Base-by-base conservation (phyloP, 2,329 filamentous ascomycete genomes). In the Colletotrichum sp. region DNA sequence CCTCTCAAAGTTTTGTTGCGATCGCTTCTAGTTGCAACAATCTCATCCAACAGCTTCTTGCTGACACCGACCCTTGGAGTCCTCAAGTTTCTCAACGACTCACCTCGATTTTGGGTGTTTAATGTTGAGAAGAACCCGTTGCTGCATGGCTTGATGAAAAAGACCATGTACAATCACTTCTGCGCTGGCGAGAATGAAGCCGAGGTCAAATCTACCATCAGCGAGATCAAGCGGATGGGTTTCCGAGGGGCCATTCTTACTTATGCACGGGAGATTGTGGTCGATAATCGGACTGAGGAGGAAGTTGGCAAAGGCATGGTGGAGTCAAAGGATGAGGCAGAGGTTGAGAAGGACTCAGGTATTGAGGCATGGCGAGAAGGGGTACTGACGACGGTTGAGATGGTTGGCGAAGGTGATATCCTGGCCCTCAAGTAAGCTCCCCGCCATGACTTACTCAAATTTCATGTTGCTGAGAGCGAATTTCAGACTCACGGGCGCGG, bases 151-250 rank as follows among this genome's bases (percentile, higher is more conserved):
- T 82, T 96, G 60, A 87, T 98, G 68, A 95, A 95, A 83, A 91
- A 93, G 82, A 97, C 95, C 0, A 96, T 98, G 80, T 98, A 98
- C 83, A 92, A 92, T 32, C 96, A 98, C 81, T 98, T 98, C 85
- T 98, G 96, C 83, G 95, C 95, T 0, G 96, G 96, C 32, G 94
- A 96, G 84, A 94, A 91, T 63, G 87, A 90, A 1, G 80, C 82
- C 2, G 94, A 98, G 84, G 93, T 98, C 2, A 87, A 88, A 43
- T 85, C 83, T 34, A 95, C 93, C 1, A 91, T 95, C 32, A 82
- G 88, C 2, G 87, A 89, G 4, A 87, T 98, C 7, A 94, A 95
- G 83, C 84, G 87, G 39, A 92, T 96, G 63, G 96, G 96, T 3
- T 98, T 95, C 82, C 91, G 90, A 30, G 96, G 96, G 16, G 94